A percentile compares a stretch with the other conserved stretches of the same genome.
These are phyloP conservation scores for Botrytis tulipae DNA, from an alignment of 2,329 filamentous ascomycete genomes.

Conservation along the genomic window DNA sequence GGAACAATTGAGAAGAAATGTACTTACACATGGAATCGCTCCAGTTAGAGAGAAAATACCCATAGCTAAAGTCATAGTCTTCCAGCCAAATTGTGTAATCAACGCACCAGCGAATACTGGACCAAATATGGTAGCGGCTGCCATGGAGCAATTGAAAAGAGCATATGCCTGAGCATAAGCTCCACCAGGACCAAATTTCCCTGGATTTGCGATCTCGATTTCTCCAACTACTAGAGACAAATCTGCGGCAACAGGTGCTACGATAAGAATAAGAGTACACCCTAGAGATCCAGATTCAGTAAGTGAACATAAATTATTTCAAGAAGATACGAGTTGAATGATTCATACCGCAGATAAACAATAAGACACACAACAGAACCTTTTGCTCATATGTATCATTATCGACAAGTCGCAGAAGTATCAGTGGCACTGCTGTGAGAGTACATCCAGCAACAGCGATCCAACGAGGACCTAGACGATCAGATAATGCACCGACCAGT, in stretches of 20 bases:
- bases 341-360: conserved; percentile 53
- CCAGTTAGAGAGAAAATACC: conserved; percentile 38
- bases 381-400: conserved; percentile 58
- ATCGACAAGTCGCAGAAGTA: conserved; percentile 62
- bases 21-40: conserved; percentile 69
- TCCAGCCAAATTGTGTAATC: conserved; percentile 47
- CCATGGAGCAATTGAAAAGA: conserved; percentile 52
- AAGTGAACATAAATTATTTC: conserved; percentile 25
- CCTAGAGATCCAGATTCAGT: not conserved
- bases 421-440: conserved; percentile 53
- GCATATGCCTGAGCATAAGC: conserved; percentile 59
- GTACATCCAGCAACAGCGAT: conserved; percentile 58
- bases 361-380: conserved; percentile 60
- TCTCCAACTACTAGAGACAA: conserved; percentile 55
- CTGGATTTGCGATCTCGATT: conserved; percentile 49
- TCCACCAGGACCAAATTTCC: conserved; percentile 52
- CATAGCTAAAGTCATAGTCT: conserved; percentile 50
- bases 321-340: not conserved
- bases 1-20: not conserved
- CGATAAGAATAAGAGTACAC: conserved; percentile 51
- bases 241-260: conserved; percentile 68
- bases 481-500: conserved; percentile 48
- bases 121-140: conserved; percentile 49
- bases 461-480: conserved; percentile 59
- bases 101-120: conserved; percentile 52